Evolutionary conservation across 2,329 filamentous ascomycete genomes (phyloP), one percentile per base, ranked within the genome.

Genomic region (Monosporascus sp.): DNA sequence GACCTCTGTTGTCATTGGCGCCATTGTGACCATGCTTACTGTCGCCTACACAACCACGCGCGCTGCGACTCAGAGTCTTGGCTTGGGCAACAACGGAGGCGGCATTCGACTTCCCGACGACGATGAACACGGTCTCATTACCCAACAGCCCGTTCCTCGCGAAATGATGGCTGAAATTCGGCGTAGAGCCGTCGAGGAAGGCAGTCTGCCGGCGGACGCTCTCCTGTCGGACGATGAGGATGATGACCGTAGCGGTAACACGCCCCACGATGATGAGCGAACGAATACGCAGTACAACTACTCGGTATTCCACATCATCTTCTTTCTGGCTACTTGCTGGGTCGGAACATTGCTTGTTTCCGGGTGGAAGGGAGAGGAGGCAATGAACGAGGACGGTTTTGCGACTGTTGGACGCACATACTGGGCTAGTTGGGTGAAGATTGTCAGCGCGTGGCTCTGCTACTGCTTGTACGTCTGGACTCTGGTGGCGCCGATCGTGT

Each of bases 381-480:
- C 22, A 14, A 46, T 46, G 43, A 46, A 46, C 39, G 49, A 63
- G n/a, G 59, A 64, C n/a, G 51, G 59, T 37, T 97, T 99, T 71
- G 90, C 90, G 2, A 90, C 93, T 0, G 93, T 99, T 4, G 94
- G 94, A 20, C 81, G 94, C 54, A 97, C 93, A 5, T 96, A 97
- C 72, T 96, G 91, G 82, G 94, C 94, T 35, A 96, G 90, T 67
- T 99, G 95, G 94, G 91, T 97, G 62, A 99, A 99, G 83, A 97
- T 99, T 70, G 85, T 97, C 51, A 96, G 92, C 71, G 87, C 93
- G 18, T 99, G 94, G 94, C 86, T 94, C 51, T 99, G 94, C 75
- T 97, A 99, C 71, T 85, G 77, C 49, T 89, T 99, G 71, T 99
- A 97, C 67, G 82, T 85, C 27, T 99, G 94, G 94, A 96, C 90